Conservation (phyloP, 2,329 filamentous ascomycete genomes). For the Nigrograna mackinnonii region DNA sequence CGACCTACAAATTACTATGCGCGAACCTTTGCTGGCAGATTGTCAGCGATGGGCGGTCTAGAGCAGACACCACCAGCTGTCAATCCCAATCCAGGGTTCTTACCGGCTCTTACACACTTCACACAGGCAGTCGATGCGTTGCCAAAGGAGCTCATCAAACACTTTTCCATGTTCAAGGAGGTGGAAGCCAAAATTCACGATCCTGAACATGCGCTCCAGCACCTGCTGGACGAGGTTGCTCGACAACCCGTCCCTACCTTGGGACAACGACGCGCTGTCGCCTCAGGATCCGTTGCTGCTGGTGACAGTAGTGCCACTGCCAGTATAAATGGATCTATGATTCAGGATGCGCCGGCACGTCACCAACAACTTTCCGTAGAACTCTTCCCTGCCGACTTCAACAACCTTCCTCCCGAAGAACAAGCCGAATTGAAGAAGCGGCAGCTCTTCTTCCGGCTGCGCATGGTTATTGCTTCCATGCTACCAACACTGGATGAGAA, state of each 20-base stretch:
- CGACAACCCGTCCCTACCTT: slow-evolving; percentile 48
- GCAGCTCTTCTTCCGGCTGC: slow-evolving; percentile 76
- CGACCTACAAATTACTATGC: slow-evolving; percentile 57
- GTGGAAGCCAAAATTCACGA: slow-evolving; percentile 96
- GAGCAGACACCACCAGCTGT: slow-evolving; percentile 42
- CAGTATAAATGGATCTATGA: slow-evolving; percentile 40
- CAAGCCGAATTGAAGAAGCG: slow-evolving; percentile 66
- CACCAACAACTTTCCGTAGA: slow-evolving; percentile 23
- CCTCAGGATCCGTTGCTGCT: slow-evolving; percentile 29
- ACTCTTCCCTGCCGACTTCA: slow-evolving; percentile 26
- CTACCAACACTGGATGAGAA: slow-evolving; percentile 94
- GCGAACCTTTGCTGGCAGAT: slow-evolving; percentile 47
- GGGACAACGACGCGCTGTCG: slow-evolving; percentile 25
- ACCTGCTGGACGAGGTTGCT: slow-evolving; percentile 69
- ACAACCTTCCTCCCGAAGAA: slow-evolving; percentile 33
- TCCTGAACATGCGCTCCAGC: slow-evolving; percentile 79
- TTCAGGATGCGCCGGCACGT: slow-evolving; percentile 18
- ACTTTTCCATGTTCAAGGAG: slow-evolving; percentile 95
- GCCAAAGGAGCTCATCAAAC: slow-evolving; percentile 91
- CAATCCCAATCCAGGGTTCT: slow-evolving; percentile 55
- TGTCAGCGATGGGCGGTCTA: slow-evolving; percentile 32
- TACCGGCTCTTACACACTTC: slow-evolving; percentile 73
- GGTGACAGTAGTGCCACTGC: slow-evolving; percentile 44
- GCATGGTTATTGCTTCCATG: slow-evolving; percentile 79
- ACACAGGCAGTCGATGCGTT: slow-evolving; percentile 90